Base-by-base conservation (phyloP, 78 protist genomes). In the Speleostelium caveatum region DNA sequence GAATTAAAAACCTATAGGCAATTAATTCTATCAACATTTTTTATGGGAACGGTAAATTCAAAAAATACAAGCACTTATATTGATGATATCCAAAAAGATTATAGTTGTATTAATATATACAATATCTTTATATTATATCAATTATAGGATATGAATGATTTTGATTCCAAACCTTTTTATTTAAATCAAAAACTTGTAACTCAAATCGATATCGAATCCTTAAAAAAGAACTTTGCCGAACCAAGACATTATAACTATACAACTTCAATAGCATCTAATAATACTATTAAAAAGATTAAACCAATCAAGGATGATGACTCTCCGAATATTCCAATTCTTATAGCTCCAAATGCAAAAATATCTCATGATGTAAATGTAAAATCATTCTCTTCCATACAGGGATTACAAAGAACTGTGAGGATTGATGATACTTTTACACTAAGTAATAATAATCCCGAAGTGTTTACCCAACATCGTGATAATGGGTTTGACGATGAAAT, bases 311-410 rank as follows among this genome's bases (percentile, higher is more conserved):
- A 80, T 42, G 66, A 72, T 17, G 58, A 55, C 16, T 39, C 55
- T 30, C 3, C 78, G 63, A 30, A 30, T 61, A 33, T 45, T 6
- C 49, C 73, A 39, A 24, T 67, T 26, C 35, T 58, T 5, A 58
- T 80, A 55, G 90, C 90, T 16, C 90, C 90, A 22, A 69, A 39
- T 68, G 90, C 78, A 2, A 42, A 21, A 12, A 75, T 49, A 3
- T 22, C 10, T 58, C 16, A 19, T 58, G 19, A 58, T 41, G 58
- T 33, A 22, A 68, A 24, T 8, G 24, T 32, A 41, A 68, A 42
- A 39, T 36, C 12, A 49, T 49, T 12, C 8, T 49, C 55, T 49
- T 49, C 55, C 8, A 8, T 12, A 36, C 75, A 68, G 8, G 38
- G 45, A 66, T 66, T 38, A 45, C 75, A 68, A 39, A 39, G 75